Percentiles rank a stretch among this genome's conserved stretches.
Evolutionary conservation across 148 eudicot species (phyloP).

Genomic region (Polygonum aviculare): DNA sequence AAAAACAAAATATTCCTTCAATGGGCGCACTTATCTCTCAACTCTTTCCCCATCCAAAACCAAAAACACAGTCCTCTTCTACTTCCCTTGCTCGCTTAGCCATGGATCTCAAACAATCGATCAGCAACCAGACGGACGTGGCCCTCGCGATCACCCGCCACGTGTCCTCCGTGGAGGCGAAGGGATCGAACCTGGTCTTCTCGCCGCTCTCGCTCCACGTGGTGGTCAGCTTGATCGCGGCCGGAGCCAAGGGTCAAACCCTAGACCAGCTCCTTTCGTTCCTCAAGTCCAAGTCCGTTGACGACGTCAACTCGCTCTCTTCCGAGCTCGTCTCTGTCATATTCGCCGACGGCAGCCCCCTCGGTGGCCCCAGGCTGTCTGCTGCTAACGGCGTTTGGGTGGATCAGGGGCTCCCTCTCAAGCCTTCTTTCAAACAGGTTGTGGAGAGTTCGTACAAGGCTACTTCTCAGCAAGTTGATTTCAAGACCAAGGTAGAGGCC

Average conservation of each 20-base stretch:
- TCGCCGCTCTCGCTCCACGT: constrained; percentile 75
- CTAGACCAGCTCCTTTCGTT: constrained; percentile 52
- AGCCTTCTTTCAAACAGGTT: constrained; percentile 40
- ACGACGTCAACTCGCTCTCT: constrained; percentile 51
- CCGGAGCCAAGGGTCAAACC: constrained; percentile 63
- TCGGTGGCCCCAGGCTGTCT: constrained; percentile 61
- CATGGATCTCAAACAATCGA: constrained; percentile 56
- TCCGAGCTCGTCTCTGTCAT: constrained; percentile 55
- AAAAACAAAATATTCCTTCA: too few species aligned
- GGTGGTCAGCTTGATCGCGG: constrained; percentile 51
- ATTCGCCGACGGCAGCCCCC: constrained; percentile 43
- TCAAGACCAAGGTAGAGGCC: constrained; percentile 44
- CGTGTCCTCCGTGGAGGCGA: constrained; percentile 19
- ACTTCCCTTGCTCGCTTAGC: background rate
- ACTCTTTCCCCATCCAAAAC: too few species aligned
- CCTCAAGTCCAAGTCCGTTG: constrained; percentile 42
- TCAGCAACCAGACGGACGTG: constrained; percentile 55
- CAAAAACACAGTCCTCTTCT: background rate
- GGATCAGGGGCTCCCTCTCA: constrained; percentile 39
- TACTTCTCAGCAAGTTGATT: constrained; percentile 53
- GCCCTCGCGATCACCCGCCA: constrained; percentile 34
- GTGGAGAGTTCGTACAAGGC: constrained; percentile 52
- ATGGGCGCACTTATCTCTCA: too few species aligned
- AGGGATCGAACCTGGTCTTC: constrained; percentile 43
- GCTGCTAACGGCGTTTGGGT: constrained; percentile 78